Conservation (phyloP, 106 monocot genomes). For the Acorus gramineus region DNA sequence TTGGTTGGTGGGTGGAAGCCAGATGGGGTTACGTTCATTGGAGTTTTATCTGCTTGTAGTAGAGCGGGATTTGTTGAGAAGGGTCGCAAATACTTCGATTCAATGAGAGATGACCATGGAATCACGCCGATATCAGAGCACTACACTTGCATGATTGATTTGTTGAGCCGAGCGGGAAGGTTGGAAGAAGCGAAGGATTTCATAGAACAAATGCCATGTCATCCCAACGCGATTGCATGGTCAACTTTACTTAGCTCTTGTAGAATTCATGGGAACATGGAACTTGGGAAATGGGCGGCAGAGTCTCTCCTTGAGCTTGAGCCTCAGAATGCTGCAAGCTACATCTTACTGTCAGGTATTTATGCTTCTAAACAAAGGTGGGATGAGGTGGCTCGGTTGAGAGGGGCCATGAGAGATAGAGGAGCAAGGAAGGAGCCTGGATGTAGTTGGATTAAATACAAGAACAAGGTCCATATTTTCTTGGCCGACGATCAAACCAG, state of each 20-base stretch:
- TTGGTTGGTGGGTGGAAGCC: conserved; percentile 41
- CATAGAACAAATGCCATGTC: conserved; percentile 56
- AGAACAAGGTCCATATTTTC: conserved; percentile 61
- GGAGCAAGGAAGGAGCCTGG: conserved; percentile 66
- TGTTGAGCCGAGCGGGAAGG: conserved; percentile 53
- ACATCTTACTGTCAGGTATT: conserved; percentile 58
- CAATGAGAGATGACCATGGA: conserved; percentile 45
- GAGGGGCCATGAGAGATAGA: conserved; percentile 57
- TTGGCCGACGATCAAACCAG: conserved; percentile 66
- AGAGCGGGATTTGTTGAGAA: conserved; percentile 67
- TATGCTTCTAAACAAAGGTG: conserved; percentile 53
- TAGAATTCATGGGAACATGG: conserved; percentile 50
- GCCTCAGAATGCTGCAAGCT: conserved; percentile 60
- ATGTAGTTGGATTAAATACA: conserved; percentile 81
- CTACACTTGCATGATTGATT: conserved; percentile 87
- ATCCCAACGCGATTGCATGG: conserved; percentile 67
- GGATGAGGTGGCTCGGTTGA: conserved; percentile 50
- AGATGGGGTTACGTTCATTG: conserved; percentile 63
- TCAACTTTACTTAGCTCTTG: conserved; percentile 68
- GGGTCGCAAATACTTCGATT: conserved; percentile 40
- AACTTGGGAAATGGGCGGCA: conserved; percentile 83
- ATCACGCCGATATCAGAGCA: conserved; percentile 50
- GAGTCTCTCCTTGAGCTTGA: conserved; percentile 53
- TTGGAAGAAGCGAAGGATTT: conserved; percentile 58
- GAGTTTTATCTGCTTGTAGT: conserved; percentile 77